Evolutionary conservation across 2,329 filamentous ascomycete species (phyloP), one percentile per base, ranked within the genome.

Genomic region (Trichoderma simmonsii): DNA sequence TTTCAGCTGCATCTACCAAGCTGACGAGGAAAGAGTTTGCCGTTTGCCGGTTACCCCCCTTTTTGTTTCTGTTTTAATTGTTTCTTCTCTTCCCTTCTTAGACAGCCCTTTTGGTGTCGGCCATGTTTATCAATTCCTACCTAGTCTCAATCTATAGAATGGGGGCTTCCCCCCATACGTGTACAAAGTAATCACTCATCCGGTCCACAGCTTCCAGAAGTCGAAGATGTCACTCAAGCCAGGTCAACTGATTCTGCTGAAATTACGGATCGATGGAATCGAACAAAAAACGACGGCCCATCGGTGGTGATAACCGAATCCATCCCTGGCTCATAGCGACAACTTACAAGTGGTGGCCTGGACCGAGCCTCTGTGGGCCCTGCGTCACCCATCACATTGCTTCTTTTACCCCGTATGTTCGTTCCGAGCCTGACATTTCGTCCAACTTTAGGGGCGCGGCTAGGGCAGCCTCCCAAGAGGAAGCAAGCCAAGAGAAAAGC

Each of bases 291-390:
- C 61, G 43, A 30, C 61, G 6, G 54, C n/a, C 57, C 66, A 62
- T 70, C 66, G 66, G 66, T 70, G n/a, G 66, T 70, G 66, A 70
- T 70, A 70, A 54, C 66, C 66, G 66, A 70, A 70, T 70, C 66
- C 57, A 62, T 70, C 66, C 39, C 36, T 51, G 57, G 36, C 9
- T 28, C 56, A 34, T 6, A 26, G 66, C 34, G 36, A 69, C 54
- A 43, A 39, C 34, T 36, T 36, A 36, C 34, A 36, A 32, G 18
- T 43, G 21, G 26, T 69, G 56, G 66, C 66, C 66, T 69, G n/a
- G 66, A 61, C 66, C 56, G 66, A 69, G 51, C 54, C 51, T 56
- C 21, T 15, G 30, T 21, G 63, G 63, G 63, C 24, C 43, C 43
- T 34, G 56, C 34, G 26, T 32, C 54, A n/a, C 28, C 66, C 66